Conservation (phyloP, 345 rosid species). For the Aurinia saxatilis region DNA sequence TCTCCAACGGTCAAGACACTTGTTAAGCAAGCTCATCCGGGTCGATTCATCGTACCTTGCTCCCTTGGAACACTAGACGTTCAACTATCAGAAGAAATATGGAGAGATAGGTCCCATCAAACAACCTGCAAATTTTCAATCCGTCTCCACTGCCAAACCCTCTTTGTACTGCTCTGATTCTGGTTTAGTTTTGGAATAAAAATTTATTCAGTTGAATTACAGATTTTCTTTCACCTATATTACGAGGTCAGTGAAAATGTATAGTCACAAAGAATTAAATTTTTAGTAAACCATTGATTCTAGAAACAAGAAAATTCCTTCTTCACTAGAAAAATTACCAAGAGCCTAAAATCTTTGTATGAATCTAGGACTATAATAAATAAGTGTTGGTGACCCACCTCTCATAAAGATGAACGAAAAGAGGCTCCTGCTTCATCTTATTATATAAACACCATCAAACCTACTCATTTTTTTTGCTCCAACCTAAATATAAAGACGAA, state of each 20-base stretch:
- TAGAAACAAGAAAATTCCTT: not conserved
- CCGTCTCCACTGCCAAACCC: too few species aligned
- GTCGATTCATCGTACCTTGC: too few species aligned
- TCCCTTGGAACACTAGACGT: too few species aligned
- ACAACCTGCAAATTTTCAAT: too few species aligned
- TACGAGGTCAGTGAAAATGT: not conserved
- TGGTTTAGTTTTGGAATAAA: too few species aligned
- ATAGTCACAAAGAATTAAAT: not conserved
- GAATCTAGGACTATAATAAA: constrained; percentile 10
- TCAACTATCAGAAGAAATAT: too few species aligned
- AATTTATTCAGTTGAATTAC: too few species aligned
- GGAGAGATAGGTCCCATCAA: too few species aligned
- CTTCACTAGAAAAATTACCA: not conserved
- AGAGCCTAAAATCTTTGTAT: constrained; percentile 28
- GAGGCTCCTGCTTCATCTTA: constrained; percentile 21
- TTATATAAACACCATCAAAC: constrained; percentile 25
- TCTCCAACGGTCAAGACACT: too few species aligned
- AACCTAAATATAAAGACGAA: not conserved
- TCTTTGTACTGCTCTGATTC: too few species aligned
- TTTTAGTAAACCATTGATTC: not conserved
- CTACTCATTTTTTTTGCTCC: constrained; percentile 16
- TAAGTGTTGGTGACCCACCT: constrained; percentile 32
- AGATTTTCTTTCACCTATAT: not conserved
- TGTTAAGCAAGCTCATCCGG: too few species aligned
- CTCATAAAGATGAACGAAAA: constrained; percentile 22